Evolutionary conservation across 805 yeast genomes (phyloP), one percentile per base, ranked within the genome.

Genomic region (Schwanniomyces polymorphus): DNA sequence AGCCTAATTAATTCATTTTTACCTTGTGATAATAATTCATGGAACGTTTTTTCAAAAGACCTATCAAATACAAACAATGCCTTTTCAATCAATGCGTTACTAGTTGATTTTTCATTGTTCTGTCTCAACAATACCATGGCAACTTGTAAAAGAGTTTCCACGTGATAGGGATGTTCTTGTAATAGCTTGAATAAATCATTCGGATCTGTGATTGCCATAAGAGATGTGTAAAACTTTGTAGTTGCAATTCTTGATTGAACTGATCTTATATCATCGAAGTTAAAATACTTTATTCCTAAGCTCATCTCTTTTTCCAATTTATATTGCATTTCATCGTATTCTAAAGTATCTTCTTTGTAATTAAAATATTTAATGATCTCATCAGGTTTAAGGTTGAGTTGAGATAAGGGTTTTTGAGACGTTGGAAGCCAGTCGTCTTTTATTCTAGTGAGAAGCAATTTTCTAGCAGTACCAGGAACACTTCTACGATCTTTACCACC

Each of bases 381-480:
- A 1, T 61, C 65, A 0, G 50, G 48, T 0, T 59, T 61, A 9
- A 85, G 51, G 54, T 81, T 83, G 11, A 80, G 82, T 88, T 86
- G 81, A 0, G 64, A 56, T 34, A 88, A 57, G 11, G 86, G 85
- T 50, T 82, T 85, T 46, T 76, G 74, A 25, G 77, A 67, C 0
- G 88, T 81, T 1, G 96, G 96, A 7, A 87, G 59, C 88, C 91
- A 88, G 59, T 87, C 91, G 49, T 86, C 91, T 59, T 86, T 79
- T 39, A 89, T 81, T 56, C 84, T 84, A 0, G 95, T 83, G 50
- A 90, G 69, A 10, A 79, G 70, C 41, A 89, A 67, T 55, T 86
- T 86, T 51, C 90, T 75, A 0, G 81, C 65, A 0, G 88, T 80
- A 25, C 92, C 92, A 0, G 97, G 97, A 2, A 88, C 80, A 5